Evolutionary conservation across 352 stramenopile species (phyloP).

Genomic region (Globisporangium spinosum): DNA sequence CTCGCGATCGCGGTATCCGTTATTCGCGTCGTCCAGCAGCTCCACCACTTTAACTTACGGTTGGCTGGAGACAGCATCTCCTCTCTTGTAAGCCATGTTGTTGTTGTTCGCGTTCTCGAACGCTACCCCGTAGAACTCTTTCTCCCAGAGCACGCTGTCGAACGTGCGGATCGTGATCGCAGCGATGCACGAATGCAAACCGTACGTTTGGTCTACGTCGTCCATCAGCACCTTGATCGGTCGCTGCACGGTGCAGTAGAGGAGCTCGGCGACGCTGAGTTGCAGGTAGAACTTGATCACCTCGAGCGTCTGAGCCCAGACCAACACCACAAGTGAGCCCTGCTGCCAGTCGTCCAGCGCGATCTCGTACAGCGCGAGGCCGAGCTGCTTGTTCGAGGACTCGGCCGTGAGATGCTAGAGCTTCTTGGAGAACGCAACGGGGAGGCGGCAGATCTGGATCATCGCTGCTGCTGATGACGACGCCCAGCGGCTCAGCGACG

Average conservation of each 20-base stretch:
- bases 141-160: conserved; percentile 44
- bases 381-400: conserved; percentile 32
- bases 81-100: neutral
- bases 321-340: conserved; percentile 48
- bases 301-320: conserved; percentile 41
- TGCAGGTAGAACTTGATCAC: conserved; percentile 47
- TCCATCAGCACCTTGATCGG: conserved; percentile 26
- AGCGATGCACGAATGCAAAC: conserved; percentile 44
- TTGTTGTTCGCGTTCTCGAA: conserved; percentile 8
- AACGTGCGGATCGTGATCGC: conserved; percentile 45
- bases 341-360: conserved; percentile 31
- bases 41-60: conserved; percentile 11
- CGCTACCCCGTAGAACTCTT: conserved; percentile 44
- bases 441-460: conserved; percentile 12
- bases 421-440: conserved; percentile 15
- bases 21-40: conserved; percentile 33
- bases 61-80: neutral
- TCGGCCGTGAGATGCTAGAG: conserved; percentile 39
- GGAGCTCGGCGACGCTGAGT: conserved; percentile 40
- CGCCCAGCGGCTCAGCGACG: conserved; percentile 13
- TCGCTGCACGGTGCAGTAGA: conserved; percentile 38
- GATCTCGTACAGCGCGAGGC: conserved; percentile 50
- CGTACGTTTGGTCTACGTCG: conserved; percentile 40
- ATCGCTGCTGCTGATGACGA: neutral
- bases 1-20: conserved; percentile 35